Percentiles rank a stretch among this genome's conserved stretches.
Conservation (phyloP, 208 protist genomes). For the Trypanosoma avium region DNA sequence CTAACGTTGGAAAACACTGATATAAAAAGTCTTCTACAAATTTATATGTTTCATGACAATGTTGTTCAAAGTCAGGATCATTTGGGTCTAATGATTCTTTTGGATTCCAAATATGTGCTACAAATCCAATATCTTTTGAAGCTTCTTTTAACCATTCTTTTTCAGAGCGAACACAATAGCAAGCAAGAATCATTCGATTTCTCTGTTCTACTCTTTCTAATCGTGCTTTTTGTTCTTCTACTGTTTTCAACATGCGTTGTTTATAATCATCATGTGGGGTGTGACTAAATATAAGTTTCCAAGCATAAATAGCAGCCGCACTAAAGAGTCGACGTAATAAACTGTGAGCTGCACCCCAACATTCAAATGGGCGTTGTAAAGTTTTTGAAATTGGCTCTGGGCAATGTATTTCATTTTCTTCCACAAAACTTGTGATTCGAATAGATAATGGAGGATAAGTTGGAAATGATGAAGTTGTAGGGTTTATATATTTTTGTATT, state of each 20-base stretch:
- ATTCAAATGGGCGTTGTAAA: slow-evolving; percentile 76
- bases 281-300: slow-evolving; percentile 91
- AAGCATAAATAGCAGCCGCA: slow-evolving; percentile 84
- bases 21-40: slow-evolving; percentile 89
- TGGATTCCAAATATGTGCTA: slow-evolving; percentile 78
- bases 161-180: slow-evolving; percentile 79
- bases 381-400: slow-evolving; percentile 44
- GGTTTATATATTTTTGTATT: neutral
- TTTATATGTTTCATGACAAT: slow-evolving; percentile 81
- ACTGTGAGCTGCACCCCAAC: slow-evolving; percentile 66
- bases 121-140: slow-evolving; percentile 78
- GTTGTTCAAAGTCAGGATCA: slow-evolving; percentile 72
- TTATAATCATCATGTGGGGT: slow-evolving; percentile 89
- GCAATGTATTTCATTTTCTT: slow-evolving; percentile 58
- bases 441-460: slow-evolving; percentile 32
- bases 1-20: slow-evolving; percentile 86
- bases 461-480: too few species aligned
- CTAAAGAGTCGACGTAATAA: slow-evolving; percentile 66
- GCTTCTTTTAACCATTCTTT: slow-evolving; percentile 87
- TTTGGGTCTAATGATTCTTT: slow-evolving; percentile 66
- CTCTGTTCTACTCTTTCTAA: slow-evolving; percentile 81
- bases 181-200: slow-evolving; percentile 89
- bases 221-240: slow-evolving; percentile 61
- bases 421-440: slow-evolving; percentile 64
- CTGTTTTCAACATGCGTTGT: slow-evolving; percentile 69